phyloP scores from a whole-genome alignment of 2,329 filamentous ascomycete species.

The Scytalidium lignicola region DNA sequence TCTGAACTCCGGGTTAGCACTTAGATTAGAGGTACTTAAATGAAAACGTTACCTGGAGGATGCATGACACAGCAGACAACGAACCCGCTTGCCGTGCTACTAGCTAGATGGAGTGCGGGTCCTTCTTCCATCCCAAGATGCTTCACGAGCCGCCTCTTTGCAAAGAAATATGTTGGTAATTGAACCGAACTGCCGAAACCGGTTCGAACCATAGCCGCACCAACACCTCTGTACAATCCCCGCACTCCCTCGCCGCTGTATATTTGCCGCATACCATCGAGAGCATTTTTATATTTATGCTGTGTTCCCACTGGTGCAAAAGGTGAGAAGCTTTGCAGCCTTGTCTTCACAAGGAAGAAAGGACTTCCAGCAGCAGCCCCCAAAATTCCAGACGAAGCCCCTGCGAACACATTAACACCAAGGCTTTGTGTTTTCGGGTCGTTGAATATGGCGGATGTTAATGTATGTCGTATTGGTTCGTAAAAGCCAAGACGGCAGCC shows the following conservation, averaged over 20 bases:
- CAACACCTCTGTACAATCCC: constrained; percentile 85
- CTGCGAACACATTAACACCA: constrained; percentile 88
- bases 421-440: constrained; percentile 76
- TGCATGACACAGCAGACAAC: constrained; percentile 99
- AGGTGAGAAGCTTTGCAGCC: constrained; percentile 88
- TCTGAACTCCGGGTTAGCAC: constrained; percentile 43
- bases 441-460: constrained; percentile 66
- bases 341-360: constrained; percentile 97
- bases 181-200: constrained; percentile 95
- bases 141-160: constrained; percentile 76
- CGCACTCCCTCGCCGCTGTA: constrained; percentile 69
- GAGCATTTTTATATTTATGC: constrained; percentile 81
- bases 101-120: constrained; percentile 79
- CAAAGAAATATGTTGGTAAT: constrained; percentile 96
- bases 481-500: constrained; percentile 97
- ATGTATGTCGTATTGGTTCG: constrained; percentile 75
- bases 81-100: constrained; percentile 85
- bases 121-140: constrained; percentile 90
- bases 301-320: constrained; percentile 96
- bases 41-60: constrained; percentile 64
- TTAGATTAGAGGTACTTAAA: not conserved
- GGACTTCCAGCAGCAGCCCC: constrained; percentile 91
- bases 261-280: constrained; percentile 78
- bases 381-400: constrained; percentile 81
- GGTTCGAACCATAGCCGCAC: constrained; percentile 90